Evolutionary conservation across 192 early-diverging fungal genomes (phyloP).

Genomic region (Coemansia sp.): DNA sequence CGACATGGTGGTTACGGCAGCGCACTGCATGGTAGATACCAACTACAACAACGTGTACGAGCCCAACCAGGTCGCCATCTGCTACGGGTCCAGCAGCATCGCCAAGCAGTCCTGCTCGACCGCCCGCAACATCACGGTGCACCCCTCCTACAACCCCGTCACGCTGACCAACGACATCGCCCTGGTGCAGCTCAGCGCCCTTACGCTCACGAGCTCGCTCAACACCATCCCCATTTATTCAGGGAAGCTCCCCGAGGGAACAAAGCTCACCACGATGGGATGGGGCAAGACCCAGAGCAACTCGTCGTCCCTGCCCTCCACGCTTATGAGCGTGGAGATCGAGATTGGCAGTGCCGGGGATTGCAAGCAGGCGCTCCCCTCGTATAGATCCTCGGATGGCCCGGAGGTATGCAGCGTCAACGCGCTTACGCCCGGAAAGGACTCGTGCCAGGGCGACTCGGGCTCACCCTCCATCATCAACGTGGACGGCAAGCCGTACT

Average conservation of each 20-base stretch:
- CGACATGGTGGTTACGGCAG: constrained; percentile 41
- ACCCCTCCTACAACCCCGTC: constrained; percentile 25
- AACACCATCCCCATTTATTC: constrained; percentile 17
- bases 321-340: constrained; percentile 31
- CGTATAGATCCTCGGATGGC: constrained; percentile 27
- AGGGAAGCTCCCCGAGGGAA: constrained; percentile 21
- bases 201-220: neutral
- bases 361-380: constrained; percentile 19
- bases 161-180: constrained; percentile 45
- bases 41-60: constrained; percentile 16
- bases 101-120: constrained; percentile 16
- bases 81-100: constrained; percentile 33
- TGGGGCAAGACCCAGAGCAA: constrained; percentile 44
- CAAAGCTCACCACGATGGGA: constrained; percentile 39
- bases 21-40: constrained; percentile 38
- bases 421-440: constrained; percentile 42
- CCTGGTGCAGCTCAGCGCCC: constrained; percentile 24
- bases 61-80: constrained; percentile 25
- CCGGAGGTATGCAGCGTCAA: constrained; percentile 43
- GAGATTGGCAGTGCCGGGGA: constrained; percentile 17
- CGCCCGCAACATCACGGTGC: constrained; percentile 25
- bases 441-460: constrained; percentile 52
- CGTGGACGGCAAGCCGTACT: constrained; percentile 9
- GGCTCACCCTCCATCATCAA: constrained; percentile 36
- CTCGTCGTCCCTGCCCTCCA: constrained; percentile 13